phyloP scores from a whole-genome alignment of 192 early-diverging fungal species.

The Lunasporangiospora selenospora region DNA sequence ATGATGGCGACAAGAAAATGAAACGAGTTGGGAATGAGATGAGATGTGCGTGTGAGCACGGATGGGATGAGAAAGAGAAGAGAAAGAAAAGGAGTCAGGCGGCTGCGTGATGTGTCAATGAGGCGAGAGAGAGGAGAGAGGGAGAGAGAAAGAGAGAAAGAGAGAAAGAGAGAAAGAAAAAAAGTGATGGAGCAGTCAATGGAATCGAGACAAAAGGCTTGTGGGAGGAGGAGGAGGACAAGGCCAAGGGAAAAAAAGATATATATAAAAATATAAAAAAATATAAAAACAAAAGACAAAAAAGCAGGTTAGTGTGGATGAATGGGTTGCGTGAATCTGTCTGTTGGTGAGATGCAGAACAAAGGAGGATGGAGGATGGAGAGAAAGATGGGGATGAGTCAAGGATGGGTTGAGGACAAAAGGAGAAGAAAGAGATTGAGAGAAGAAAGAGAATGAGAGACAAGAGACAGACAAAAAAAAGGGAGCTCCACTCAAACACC shows the following conservation, averaged over 20 bases:
- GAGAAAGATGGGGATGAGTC: not conserved
- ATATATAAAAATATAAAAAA: not conserved
- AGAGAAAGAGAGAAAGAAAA: not conserved
- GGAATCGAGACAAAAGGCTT: not conserved
- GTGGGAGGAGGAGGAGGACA: not conserved
- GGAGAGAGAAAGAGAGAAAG: not conserved
- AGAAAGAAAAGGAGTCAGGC: not conserved
- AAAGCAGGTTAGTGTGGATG: not conserved
- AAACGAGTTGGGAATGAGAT: not conserved
- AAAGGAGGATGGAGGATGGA: not conserved
- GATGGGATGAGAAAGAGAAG: not conserved
- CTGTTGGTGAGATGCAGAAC: not conserved
- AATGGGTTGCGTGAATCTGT: too few relatives aligned
- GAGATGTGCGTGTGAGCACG: not conserved
- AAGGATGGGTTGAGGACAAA: not conserved
- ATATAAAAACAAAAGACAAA: not conserved
- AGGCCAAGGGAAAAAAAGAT: not conserved
- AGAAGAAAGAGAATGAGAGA: too few relatives aligned
- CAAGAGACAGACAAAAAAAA: too few relatives aligned
- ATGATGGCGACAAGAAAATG: not conserved
- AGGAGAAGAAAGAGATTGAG: too few relatives aligned
- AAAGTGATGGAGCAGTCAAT: constrained; percentile 3
- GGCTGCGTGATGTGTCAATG: not conserved
- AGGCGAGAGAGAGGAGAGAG: not conserved
- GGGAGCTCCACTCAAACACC: not conserved